Conservation (phyloP, 1,284 basidiomycete genomes). For the Tylopilus sp. region DNA sequence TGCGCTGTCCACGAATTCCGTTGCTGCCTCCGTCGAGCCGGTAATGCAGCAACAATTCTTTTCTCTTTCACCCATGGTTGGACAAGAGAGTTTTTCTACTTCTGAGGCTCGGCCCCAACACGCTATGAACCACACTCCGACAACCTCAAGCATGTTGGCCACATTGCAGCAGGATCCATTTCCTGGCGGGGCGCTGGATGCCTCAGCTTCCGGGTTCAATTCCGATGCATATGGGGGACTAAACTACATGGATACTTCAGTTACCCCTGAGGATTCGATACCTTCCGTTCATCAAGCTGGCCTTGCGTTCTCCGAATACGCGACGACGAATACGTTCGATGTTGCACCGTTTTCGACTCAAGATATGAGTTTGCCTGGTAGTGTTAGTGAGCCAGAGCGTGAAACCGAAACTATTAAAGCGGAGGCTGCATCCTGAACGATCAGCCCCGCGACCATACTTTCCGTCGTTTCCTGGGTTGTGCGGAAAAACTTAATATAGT, state of each 20-base stretch:
- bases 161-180: conserved; percentile 74
- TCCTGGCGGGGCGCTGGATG: conserved; percentile 58
- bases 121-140: conserved; percentile 69
- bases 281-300: conserved; percentile 52
- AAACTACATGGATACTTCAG: conserved; percentile 70
- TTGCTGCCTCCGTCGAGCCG: conserved; percentile 83
- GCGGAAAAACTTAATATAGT: conserved; percentile 33
- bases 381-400: conserved; percentile 51
- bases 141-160: conserved; percentile 83
- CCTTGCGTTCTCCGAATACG: conserved; percentile 65
- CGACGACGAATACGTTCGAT: conserved; percentile 60
- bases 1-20: conserved; percentile 82
- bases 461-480: conserved; percentile 27
- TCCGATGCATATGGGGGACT: conserved; percentile 64
- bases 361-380: conserved; percentile 59
- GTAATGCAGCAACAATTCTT: conserved; percentile 85
- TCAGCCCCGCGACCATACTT: conserved; percentile 19
- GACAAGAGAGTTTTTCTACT: conserved; percentile 65
- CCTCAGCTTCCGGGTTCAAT: conserved; percentile 54
- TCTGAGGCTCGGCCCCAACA: conserved; percentile 53
- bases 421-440: conserved; percentile 36
- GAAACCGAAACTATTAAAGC: conserved; percentile 47
- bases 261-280: conserved; percentile 57
- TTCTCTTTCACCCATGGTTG: conserved; percentile 74
- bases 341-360: conserved; percentile 60